Evolutionary conservation across 1,284 basidiomycete species (phyloP), one percentile per base, ranked within the genome.

Genomic region (Ceratobasidium sp.): DNA sequence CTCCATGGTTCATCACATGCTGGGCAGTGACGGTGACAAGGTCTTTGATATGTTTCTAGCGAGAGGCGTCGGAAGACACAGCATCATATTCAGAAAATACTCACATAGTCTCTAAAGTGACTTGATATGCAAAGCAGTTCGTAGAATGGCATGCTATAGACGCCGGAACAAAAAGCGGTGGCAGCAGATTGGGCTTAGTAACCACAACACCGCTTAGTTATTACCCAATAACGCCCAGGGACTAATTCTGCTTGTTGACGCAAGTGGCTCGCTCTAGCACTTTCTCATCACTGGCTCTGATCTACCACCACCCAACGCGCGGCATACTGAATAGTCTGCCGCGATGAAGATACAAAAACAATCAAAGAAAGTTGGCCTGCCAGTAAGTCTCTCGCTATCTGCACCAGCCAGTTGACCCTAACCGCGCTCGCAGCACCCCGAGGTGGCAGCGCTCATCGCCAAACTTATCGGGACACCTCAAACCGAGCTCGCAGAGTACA

Each of bases 91-190:
- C 53, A 64, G 75, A 66, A 78, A 58, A 15, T 35, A 71, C 81
- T 67, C 79, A 94, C 93, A 82, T 91, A 94, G 87, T 92, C 87
- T 13, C 84, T 83, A 79, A 90, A 90, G 82, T 95, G 94, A 4
- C 89, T 88, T 1, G 92, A 87, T 78, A 94, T 92, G 82, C 92
- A 94, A 73, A 94, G 81, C 87, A 95, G 88, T 82, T 93, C 89
- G 84, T 95, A 95, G 82, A 94, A 88, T 7, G 93, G 93, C 93
- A 95, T 94, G 74, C 51, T 23, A 51, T 7, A 45, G 68, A 20
- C 58, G 61, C 23, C n/a, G 6, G 26, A 17, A 45, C 3, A 17
- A 45, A 28, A 37, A 63, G 33, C 17, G 35, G 61, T 26, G 37
- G 31, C 35, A n/a, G n/a, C n/a, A n/a, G n/a, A n/a, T n/a, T n/a